Evolutionary conservation across 129 eudicot genomes (phyloP).

Genomic region (Dittrichia graveolens): DNA sequence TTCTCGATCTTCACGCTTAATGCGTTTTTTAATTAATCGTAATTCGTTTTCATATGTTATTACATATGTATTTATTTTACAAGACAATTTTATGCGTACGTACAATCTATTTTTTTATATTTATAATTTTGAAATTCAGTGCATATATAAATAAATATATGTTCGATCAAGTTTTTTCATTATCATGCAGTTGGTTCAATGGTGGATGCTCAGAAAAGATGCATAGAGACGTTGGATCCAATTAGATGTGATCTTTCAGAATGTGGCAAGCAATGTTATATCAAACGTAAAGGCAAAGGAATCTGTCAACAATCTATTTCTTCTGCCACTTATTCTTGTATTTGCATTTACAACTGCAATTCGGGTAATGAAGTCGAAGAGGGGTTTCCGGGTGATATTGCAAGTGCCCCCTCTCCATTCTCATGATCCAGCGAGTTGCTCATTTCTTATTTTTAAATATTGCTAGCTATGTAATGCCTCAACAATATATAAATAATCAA

Average conservation of each 20-base stretch:
- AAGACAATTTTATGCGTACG: not conserved
- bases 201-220: not conserved
- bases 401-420: not conserved
- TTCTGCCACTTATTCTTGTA: not conserved
- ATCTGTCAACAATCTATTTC: not conserved
- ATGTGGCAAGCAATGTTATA: constrained; percentile 8
- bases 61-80: too few species aligned
- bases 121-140: not conserved
- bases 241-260: not conserved
- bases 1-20: too few species aligned
- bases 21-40: too few species aligned
- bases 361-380: not conserved
- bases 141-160: not conserved
- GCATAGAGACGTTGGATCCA: constrained; percentile 11
- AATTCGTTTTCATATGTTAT: too few species aligned
- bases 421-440: not conserved
- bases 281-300: constrained; percentile 3
- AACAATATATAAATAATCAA: too few species aligned
- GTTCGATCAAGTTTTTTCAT: not conserved
- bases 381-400: not conserved
- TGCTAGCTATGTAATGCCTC: too few species aligned
- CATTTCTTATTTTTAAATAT: too few species aligned
- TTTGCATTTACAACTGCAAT: constrained; percentile 4
- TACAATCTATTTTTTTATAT: not conserved
- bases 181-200: not conserved